Percentiles rank a stretch among this genome's conserved stretches.
phyloP scores from a whole-genome alignment of 2,329 filamentous ascomycete species.

The Trichoderma guizhouense region DNA sequence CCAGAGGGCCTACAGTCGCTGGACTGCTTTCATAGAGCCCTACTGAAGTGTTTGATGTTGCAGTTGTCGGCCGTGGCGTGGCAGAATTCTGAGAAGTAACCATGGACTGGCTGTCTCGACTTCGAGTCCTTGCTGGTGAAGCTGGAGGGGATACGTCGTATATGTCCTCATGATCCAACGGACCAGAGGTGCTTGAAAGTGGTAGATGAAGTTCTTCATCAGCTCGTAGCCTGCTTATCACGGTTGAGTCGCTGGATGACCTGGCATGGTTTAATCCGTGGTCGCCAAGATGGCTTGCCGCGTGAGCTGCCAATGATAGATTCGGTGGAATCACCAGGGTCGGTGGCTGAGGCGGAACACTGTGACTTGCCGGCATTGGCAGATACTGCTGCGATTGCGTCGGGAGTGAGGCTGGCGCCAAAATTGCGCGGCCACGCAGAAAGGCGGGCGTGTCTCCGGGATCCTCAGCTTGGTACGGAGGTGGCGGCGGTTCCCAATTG shows the following conservation, averaged over 20 bases:
- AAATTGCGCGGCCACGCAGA: constrained; percentile 47
- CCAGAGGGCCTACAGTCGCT: not conserved
- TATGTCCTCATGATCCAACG: constrained; percentile 34
- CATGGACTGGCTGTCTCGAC: not conserved
- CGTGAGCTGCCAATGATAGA: not conserved
- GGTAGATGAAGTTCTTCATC: constrained; percentile 29
- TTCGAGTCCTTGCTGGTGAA: constrained; percentile 32
- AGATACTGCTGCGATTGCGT: not conserved
- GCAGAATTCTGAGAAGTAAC: constrained; percentile 20
- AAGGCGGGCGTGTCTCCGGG: constrained; percentile 56
- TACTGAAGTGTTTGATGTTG: not conserved
- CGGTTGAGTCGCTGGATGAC: constrained; percentile 36
- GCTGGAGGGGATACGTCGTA: constrained; percentile 48
- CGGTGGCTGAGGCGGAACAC: not conserved
- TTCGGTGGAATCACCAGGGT: not conserved
- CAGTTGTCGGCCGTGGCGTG: not conserved
- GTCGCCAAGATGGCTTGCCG: not conserved
- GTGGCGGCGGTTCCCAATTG: constrained; percentile 83
- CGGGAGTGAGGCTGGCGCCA: constrained; percentile 23
- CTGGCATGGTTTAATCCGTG: constrained; percentile 31
- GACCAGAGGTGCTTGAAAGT: constrained; percentile 31
- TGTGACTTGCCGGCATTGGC: not conserved
- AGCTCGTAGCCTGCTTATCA: constrained; percentile 25
- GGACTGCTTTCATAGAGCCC: not conserved
- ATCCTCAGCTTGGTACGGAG: constrained; percentile 69